phyloP scores from a whole-genome alignment of 306 rosid genomes.

The Arachis hypogaea region DNA sequence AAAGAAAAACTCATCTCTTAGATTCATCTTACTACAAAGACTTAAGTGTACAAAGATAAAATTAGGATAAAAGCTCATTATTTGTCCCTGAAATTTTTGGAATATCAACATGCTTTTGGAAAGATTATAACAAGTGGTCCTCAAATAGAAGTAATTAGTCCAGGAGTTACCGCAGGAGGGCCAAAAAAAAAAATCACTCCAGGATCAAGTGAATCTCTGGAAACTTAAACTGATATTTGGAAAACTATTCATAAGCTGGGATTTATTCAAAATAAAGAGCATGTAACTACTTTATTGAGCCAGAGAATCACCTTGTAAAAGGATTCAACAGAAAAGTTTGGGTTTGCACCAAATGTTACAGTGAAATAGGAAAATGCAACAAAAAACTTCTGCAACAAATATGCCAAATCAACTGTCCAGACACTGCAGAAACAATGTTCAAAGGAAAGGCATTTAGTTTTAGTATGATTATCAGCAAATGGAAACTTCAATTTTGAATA shows the following conservation, averaged over 20 bases:
- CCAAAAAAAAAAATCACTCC: neutral
- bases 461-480: conserved; percentile 2
- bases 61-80: conserved; percentile 9
- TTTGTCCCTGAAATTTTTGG: conserved; percentile 10
- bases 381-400: conserved; percentile 72
- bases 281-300: conserved; percentile 7
- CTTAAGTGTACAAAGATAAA: conserved; percentile 7
- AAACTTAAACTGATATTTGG: conserved; percentile 8
- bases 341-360: conserved; percentile 90
- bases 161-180: neutral
- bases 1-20: conserved; percentile 19
- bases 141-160: conserved; percentile 18
- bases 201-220: neutral
- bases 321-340: conserved; percentile 81
- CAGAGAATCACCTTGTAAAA: conserved; percentile 81
- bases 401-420: conserved; percentile 98
- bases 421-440: conserved; percentile 65
- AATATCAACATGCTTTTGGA: conserved; percentile 12
- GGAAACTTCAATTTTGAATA: conserved; percentile 2
- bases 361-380: conserved; percentile 85
- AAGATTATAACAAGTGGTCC: conserved; percentile 6
- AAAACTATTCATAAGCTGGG: neutral
- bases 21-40: conserved; percentile 19
- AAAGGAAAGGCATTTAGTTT: conserved; percentile 38
- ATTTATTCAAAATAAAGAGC: conserved; percentile 12